Conservation (phyloP, 148 eudicot genomes). For the Vaccinium myrtillus region DNA sequence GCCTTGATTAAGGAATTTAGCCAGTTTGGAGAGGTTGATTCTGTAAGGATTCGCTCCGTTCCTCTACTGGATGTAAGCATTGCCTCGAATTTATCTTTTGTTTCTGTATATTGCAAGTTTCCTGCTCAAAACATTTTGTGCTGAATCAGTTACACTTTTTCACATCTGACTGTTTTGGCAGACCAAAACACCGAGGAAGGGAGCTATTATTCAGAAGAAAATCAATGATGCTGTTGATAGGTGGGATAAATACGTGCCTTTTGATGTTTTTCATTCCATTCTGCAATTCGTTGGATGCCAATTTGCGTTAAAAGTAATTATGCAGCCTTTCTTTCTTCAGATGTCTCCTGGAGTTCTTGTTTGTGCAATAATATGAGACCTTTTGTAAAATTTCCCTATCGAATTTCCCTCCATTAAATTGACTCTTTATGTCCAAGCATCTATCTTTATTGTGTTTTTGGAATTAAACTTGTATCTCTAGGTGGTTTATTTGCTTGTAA, state of each 20-base stretch:
- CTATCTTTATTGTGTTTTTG: not conserved
- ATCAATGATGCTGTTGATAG: constrained; percentile 43
- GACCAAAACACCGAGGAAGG: constrained; percentile 38
- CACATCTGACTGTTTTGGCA: constrained; percentile 9
- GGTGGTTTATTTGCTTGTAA: not conserved
- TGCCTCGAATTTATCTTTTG: not conserved
- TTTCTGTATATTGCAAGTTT: not conserved
- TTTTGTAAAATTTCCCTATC: not conserved
- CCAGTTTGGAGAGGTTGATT: constrained; percentile 81
- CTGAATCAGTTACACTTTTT: not conserved
- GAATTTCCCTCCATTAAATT: not conserved
- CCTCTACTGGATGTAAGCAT: constrained; percentile 83
- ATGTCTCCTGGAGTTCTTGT: not conserved
- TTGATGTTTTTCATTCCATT: not conserved
- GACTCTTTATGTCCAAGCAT: not conserved
- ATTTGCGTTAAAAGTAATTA: not conserved
- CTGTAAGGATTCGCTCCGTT: constrained; percentile 90
- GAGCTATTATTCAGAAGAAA: constrained; percentile 47
- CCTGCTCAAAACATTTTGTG: not conserved
- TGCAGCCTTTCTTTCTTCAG: not conserved
- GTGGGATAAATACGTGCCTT: not conserved
- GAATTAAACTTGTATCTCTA: not conserved
- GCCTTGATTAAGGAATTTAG: constrained; percentile 67
- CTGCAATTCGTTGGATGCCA: not conserved
- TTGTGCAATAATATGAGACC: not conserved